A percentile compares a stretch with the other conserved stretches of the same genome.
Conservation (phyloP, 495 filamentous ascomycete genomes). For the Neurospora sp. region DNA sequence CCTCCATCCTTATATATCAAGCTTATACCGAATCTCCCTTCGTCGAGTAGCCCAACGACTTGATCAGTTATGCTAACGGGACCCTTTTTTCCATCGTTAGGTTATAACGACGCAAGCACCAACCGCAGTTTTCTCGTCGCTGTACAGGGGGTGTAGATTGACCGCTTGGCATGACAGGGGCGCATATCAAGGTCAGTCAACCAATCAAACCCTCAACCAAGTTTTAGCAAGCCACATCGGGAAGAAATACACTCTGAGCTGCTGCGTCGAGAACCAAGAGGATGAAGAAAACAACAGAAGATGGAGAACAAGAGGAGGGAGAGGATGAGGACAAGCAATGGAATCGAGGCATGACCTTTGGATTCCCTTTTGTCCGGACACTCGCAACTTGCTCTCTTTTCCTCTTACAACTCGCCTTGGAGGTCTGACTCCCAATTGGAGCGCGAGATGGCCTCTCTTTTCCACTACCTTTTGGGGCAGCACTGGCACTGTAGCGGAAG, state of each 20-base stretch:
- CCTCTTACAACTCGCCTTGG: neutral
- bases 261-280: neutral
- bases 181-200: slow-evolving; percentile 18
- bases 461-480: neutral
- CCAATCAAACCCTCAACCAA: slow-evolving; percentile 19
- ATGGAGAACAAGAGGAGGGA: neutral
- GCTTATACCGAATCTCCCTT: neutral
- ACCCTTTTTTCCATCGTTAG: slow-evolving; percentile 3
- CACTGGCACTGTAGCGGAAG: neutral
- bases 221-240: slow-evolving; percentile 11
- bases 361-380: neutral
- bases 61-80: slow-evolving; percentile 11
- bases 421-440: neutral
- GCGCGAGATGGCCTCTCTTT: neutral
- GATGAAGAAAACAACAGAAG: neutral
- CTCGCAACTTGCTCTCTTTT: neutral
- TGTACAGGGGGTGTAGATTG: slow-evolving; percentile 17
- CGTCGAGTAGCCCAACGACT: neutral
- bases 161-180: slow-evolving; percentile 24
- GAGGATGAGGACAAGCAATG: neutral
- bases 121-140: slow-evolving; percentile 2
- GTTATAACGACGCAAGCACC: slow-evolving; percentile 1
- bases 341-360: neutral
- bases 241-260: neutral
- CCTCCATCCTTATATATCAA: neutral